phyloP scores from a whole-genome alignment of 2,329 filamentous ascomycete genomes.

The Colletotrichum sp. region DNA sequence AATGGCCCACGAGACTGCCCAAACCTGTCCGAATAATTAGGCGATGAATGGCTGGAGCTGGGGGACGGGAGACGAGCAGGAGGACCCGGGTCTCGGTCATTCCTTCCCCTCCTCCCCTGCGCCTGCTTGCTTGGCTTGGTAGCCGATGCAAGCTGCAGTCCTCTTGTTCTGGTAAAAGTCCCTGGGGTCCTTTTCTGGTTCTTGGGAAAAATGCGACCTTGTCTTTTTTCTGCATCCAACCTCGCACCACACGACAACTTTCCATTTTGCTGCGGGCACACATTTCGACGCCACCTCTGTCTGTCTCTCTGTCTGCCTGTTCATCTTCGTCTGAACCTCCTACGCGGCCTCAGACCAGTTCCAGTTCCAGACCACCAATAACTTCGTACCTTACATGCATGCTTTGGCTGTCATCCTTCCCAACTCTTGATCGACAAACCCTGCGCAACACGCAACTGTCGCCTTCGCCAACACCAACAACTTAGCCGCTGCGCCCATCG shows the following conservation, averaged over 20 bases:
- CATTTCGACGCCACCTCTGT: background rate
- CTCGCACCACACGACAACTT: slow-evolving; percentile 14
- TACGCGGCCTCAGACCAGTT: background rate
- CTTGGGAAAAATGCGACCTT: background rate
- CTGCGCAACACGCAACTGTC: background rate
- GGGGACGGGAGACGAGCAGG: background rate
- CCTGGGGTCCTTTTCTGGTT: background rate
- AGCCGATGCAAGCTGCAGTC: background rate
- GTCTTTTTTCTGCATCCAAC: background rate
- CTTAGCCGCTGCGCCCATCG: background rate
- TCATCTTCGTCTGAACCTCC: background rate
- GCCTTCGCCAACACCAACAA: background rate
- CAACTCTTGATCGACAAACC: background rate
- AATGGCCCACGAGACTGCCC: background rate
- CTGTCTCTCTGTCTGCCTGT: background rate
- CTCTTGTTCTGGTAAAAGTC: background rate
- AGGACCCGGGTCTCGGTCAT: background rate
- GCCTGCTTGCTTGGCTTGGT: background rate
- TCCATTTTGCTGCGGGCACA: background rate
- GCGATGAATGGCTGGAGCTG: background rate
- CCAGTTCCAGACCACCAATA: background rate
- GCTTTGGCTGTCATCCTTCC: background rate
- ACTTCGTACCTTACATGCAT: background rate
- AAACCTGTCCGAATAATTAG: background rate
- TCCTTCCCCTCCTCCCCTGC: background rate